phyloP scores from a whole-genome alignment of 768 basidiomycete genomes.

The Amanita muscaria region DNA sequence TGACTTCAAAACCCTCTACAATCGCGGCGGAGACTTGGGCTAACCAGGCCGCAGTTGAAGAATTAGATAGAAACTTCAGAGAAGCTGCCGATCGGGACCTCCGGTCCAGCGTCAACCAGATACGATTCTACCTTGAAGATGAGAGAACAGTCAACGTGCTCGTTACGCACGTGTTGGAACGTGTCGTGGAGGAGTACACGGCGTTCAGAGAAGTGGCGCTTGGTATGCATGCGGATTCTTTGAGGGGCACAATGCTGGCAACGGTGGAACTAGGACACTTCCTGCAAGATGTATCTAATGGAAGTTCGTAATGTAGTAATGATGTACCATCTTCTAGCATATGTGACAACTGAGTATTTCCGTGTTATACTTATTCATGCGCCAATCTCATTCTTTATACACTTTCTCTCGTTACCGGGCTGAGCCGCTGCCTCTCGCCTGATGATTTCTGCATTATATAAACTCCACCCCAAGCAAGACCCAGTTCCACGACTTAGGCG shows the following conservation, averaged over 20 bases:
- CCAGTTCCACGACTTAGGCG: too few species aligned
- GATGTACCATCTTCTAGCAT: too few species aligned
- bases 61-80: slow-evolving; percentile 46
- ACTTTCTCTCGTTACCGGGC: too few species aligned
- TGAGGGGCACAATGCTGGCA: slow-evolving; percentile 22
- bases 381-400: too few species aligned
- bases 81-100: slow-evolving; percentile 47
- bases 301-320: too few species aligned
- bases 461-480: too few species aligned
- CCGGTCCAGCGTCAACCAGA: slow-evolving; percentile 41
- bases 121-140: slow-evolving; percentile 77
- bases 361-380: too few species aligned
- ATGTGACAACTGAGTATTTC: too few species aligned
- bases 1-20: slow-evolving; percentile 14
- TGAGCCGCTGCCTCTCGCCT: too few species aligned
- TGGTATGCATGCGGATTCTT: slow-evolving; percentile 35
- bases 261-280: slow-evolving; percentile 30
- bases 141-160: slow-evolving; percentile 71
- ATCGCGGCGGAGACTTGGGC: slow-evolving; percentile 40
- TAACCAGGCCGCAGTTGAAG: slow-evolving; percentile 37
- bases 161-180: slow-evolving; percentile 66
- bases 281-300: slow-evolving; percentile 28
- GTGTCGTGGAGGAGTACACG: slow-evolving; percentile 66
- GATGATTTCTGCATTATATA: too few species aligned
- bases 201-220: slow-evolving; percentile 58